Base-by-base conservation (phyloP, 228 moss, liverwort and hornwort genomes). In the Sphagnum fallax region DNA sequence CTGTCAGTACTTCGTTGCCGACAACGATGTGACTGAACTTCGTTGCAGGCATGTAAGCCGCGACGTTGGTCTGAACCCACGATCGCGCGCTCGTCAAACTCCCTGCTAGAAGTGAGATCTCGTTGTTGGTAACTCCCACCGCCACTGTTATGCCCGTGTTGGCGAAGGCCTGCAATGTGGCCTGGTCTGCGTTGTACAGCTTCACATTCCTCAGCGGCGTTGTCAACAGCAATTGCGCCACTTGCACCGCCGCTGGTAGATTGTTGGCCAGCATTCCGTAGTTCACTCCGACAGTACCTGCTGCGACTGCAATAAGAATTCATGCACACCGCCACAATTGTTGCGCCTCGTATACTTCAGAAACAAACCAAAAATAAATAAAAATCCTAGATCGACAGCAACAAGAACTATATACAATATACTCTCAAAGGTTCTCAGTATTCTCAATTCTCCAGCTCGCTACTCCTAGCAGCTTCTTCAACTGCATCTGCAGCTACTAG, bases 1-100 rank as follows among this genome's bases (percentile, higher is more conserved):
- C 1, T 4, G 81, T 71, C 4, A 84, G 78, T 48, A 84, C 78
- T 71, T 84, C 78, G 52, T 84, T 84, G 6, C 84, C 84, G n/a
- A 84, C 75, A 10, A 63, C 81, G 55, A 84, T 69, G 68, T 13
- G 48, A 58, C 70, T 65, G 61, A 84, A 75, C 15, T 77, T 47
- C 5, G 81, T 78, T 0, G 77, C 70, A 3, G 84, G 81, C 49
- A 73, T 67, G 62, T 81, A 74, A 9, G 81, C 47, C 4, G 75
- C 80, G 6, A 84, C 57, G 49, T 84, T 81, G 55, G 14, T 15
- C 18, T 61, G 67, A 10, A 84, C 65, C 84, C 84, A 84, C 15
- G 77, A 74, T 58, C 78, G 80, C 0, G 84, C 84, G 15, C 18
- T 70, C 65, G 67, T 52, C 3, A 67, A 61, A 0, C 67, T 69